Percentiles rank a stretch among this genome's conserved stretches.
phyloP scores from a whole-genome alignment of 257 asterid genomes.

The Capsicum baccatum region DNA sequence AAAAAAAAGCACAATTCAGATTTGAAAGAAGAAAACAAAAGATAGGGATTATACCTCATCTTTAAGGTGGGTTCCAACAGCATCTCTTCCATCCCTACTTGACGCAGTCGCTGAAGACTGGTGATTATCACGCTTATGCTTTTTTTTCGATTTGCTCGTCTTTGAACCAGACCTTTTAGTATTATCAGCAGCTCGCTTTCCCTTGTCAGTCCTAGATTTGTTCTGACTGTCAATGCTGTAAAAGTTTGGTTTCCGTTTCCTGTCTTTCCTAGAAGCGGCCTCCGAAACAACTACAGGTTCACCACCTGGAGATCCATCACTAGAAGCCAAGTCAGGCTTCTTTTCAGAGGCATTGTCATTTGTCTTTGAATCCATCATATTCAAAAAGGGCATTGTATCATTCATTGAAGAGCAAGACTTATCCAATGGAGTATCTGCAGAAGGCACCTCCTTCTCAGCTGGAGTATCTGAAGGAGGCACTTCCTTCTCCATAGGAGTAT shows the following conservation, averaged over 20 bases:
- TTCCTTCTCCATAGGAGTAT: constrained; percentile 32
- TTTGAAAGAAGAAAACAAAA: constrained; percentile 29
- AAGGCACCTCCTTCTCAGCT: constrained; percentile 15
- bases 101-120: constrained; percentile 41
- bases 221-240: constrained; percentile 41
- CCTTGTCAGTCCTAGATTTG: constrained; percentile 50
- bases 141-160: constrained; percentile 45
- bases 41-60: constrained; percentile 57
- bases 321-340: constrained; percentile 41
- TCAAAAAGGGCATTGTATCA: constrained; percentile 43
- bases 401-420: constrained; percentile 39
- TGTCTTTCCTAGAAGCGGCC: constrained; percentile 46
- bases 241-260: constrained; percentile 55
- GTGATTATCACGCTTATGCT: constrained; percentile 43
- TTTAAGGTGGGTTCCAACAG: constrained; percentile 47
- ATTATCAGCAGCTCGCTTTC: constrained; percentile 45
- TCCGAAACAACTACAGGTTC: constrained; percentile 48
- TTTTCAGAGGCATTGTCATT: constrained; percentile 47
- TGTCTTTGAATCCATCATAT: constrained; percentile 43
- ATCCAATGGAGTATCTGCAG: constrained; percentile 33
- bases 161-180: constrained; percentile 38
- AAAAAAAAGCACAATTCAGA: constrained; percentile 13
- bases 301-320: constrained; percentile 44
- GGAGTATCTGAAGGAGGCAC: constrained; percentile 21
- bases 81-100: constrained; percentile 40